Percentiles rank a stretch among this genome's conserved stretches.
phyloP scores from a whole-genome alignment of 2,329 filamentous ascomycete species.

The Mycosphaerelloides madeirae region DNA sequence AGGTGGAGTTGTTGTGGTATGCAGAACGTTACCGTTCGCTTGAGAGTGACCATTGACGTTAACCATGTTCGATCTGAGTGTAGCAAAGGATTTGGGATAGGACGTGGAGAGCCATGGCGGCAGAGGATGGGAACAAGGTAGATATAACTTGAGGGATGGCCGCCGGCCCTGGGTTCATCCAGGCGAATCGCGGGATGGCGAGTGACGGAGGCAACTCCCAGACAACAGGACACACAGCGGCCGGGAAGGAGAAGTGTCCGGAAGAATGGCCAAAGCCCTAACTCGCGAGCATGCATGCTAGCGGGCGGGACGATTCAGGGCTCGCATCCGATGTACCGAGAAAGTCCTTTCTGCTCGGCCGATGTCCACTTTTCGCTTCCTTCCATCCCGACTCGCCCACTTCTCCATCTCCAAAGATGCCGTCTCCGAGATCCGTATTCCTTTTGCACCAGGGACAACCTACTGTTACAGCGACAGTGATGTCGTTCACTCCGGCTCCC shows the following conservation, averaged over 20 bases:
- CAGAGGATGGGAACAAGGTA: no score
- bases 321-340: neutral
- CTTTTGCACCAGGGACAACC: no score
- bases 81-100: no score
- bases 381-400: no score
- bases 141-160: no score
- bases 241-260: neutral
- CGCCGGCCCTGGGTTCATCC: no score
- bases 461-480: no score
- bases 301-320: neutral
- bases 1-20: constrained; percentile 13
- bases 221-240: no score
- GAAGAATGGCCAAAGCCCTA: constrained; percentile 10
- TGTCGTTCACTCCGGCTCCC: no score
- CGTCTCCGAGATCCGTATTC: neutral
- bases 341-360: constrained; percentile 1
- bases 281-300: neutral
- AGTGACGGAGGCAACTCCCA: no score
- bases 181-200: no score
- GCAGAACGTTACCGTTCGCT: constrained; percentile 1
- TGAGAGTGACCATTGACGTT: neutral
- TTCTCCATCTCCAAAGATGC: neutral
- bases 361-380: neutral
- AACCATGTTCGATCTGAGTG: constrained; percentile 4
- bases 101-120: no score